Base-by-base conservation (phyloP, 1,139 yeast genomes). In the Saccharomyces hybrid region DNA sequence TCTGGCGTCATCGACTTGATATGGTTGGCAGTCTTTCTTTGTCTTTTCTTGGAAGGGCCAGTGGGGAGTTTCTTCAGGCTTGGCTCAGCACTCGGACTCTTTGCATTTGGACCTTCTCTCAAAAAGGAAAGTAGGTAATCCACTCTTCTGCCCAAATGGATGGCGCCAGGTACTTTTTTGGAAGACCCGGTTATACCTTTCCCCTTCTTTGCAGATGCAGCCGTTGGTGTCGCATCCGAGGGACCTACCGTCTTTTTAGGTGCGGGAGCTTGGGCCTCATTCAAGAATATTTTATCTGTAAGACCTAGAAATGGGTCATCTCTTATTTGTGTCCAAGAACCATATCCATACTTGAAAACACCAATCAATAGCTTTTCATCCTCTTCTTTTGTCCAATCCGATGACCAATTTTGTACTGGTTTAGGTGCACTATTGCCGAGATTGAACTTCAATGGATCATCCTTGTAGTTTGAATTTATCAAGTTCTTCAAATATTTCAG, bases 301-400 rank as follows among this genome's bases (percentile, higher is more conserved):
- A 95, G 76, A 13, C 93, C 95, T 56, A 95, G 77, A 55, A 88
- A 79, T 1, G 98, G 98, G 72, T 95, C 99, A 71, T 93, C 99
- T 67, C 99, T 77, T 49, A 95, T 91, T 67, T 88, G 91, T 6
- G 80, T 71, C 99, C 99, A 95, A 0, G 96, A 85, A 23, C 99
- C 99, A 66, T 89, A 93, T 0, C 99, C 99, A 71, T 91, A 89
- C 70, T 89, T 90, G 67, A 82, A 80, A 31, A 93, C 87, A 59
- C 99, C 99, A 47, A 87, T 82, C 59, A 95, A 71, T 53, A 95
- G 76, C 83, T 84, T 86, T 47, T 90, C 86, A 69, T 95, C 99
- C 67, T 95, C 96, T 47, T 76, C 80, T 13, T 78, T 76, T 3
- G 77, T 76, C 99, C 99, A 95, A 41, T 82, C 84, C 65, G 96